phyloP scores from a whole-genome alignment of 495 filamentous ascomycete genomes.

The Oidiodendron maius region DNA sequence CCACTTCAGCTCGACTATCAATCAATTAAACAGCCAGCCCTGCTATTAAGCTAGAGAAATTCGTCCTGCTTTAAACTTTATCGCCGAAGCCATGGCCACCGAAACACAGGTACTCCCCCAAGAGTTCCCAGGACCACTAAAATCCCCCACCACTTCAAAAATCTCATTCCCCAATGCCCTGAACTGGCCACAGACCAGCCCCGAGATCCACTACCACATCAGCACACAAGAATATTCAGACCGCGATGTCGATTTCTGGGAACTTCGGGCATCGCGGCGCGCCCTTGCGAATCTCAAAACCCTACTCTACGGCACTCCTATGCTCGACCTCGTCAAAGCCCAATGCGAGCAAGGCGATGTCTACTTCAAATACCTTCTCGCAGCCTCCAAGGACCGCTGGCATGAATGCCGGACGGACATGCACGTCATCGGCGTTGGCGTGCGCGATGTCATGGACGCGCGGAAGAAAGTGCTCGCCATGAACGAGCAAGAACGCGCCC shows the following conservation, averaged over 20 bases:
- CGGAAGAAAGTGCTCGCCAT: not conserved
- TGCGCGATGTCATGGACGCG: not conserved
- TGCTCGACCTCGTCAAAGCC: not conserved
- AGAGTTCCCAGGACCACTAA: no score
- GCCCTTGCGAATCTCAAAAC: not conserved
- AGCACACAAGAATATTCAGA: no score
- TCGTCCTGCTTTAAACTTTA: no score
- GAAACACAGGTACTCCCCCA: no score
- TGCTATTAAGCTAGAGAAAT: no score
- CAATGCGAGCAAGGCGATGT: not conserved
- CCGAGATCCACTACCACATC: no score
- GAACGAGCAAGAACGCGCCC: not conserved
- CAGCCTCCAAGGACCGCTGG: not conserved
- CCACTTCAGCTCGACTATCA: no score
- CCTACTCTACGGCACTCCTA: not conserved
- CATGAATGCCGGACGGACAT: not conserved
- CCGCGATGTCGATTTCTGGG: not conserved
- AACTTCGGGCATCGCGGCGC: not conserved
- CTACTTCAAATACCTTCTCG: not conserved
- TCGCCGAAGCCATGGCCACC: no score
- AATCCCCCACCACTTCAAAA: no score
- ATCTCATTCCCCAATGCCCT: no score
- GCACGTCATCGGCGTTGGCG: not conserved
- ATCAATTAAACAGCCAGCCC: no score
- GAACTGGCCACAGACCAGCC: no score